Evolutionary conservation across 371 early-diverging fungal species (phyloP).

Genomic region (Encephalitozoon intestinalis): DNA sequence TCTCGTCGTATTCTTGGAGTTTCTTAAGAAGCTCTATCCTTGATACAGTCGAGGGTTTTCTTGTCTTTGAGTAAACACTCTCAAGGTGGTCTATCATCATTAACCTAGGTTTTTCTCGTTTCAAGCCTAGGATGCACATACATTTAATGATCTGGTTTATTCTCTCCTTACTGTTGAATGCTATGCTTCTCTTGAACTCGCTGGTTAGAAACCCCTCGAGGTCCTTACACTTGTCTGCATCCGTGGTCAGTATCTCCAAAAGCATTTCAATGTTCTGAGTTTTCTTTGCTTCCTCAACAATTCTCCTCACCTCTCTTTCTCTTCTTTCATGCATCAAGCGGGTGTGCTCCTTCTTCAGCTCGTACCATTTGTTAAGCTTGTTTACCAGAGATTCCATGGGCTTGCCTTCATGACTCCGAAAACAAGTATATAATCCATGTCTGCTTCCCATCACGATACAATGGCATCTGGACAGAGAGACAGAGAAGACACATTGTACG

Average conservation of each 20-base stretch:
- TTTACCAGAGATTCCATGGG: not conserved
- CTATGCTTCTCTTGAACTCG: not conserved
- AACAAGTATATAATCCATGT: not conserved
- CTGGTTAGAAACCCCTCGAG: not conserved
- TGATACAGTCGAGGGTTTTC: no score
- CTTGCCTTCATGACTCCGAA: not conserved
- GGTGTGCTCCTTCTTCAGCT: not conserved
- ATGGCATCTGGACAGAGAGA: not conserved
- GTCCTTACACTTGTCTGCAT: not conserved
- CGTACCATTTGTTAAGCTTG: constrained; percentile 2
- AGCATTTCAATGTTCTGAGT: not conserved
- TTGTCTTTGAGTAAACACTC: not conserved
- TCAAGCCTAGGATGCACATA: not conserved
- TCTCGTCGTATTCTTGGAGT: not conserved
- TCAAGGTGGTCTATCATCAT: not conserved
- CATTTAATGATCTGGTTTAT: not conserved
- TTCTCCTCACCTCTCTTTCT: not conserved
- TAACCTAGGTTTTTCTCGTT: not conserved
- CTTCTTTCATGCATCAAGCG: not conserved
- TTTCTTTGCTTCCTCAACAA: not conserved
- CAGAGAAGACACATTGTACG: not conserved
- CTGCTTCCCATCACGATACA: not conserved
- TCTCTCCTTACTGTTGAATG: not conserved
- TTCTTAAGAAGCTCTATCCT: not conserved
- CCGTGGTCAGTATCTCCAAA: not conserved